Base-by-base conservation (phyloP, 345 rosid genomes). In the Dipteronia sinensis region DNA sequence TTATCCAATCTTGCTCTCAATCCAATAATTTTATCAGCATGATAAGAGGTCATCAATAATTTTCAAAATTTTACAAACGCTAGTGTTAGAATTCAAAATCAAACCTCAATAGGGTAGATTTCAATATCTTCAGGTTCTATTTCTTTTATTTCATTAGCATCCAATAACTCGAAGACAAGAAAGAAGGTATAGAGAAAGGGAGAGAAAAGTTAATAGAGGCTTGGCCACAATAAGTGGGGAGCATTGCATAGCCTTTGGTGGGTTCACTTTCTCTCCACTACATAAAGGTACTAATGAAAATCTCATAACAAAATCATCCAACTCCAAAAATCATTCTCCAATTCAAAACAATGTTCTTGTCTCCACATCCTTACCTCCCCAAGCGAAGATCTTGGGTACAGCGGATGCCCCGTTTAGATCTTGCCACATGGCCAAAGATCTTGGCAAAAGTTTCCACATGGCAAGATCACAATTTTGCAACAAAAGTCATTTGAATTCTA, bases 111-210 rank as follows among this genome's bases (percentile, higher is more conserved):
- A 6, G n/a, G 7, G 56, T 15, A 51, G 19, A 51, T 15, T 51
- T 51, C 19, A 51, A 51, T 51, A 51, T 51, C 19, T 51, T 15
- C n/a, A 47, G 27, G 72, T 51, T 71, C 65, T 56, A 31, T 68
- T 44, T 19, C 74, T 29, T 38, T 64, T 82, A 79, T 69, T 78
- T 78, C 88, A 77, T 55, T 69, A 61, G 76, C 66, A 40, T 82
- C 84, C 88, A 85, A 80, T 17, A 22, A 38, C 73, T 73, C 67
- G 0, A 34, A 29, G 81, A 78, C 84, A 81, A 83, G 81, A 73
- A 63, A 58, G 76, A 84, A 68, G 65, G 46, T 64, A 53, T 6
- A 29, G 27, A 49, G 65, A 16, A 65, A 22, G 20, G 15, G 0
- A 22, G 56, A 51, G 56, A 51, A 51, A 6, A 2, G 51, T 13